These are phyloP conservation scores for Parachaetomium inaequale DNA, from an alignment of 495 filamentous ascomycete species.

Conservation along the genomic window DNA sequence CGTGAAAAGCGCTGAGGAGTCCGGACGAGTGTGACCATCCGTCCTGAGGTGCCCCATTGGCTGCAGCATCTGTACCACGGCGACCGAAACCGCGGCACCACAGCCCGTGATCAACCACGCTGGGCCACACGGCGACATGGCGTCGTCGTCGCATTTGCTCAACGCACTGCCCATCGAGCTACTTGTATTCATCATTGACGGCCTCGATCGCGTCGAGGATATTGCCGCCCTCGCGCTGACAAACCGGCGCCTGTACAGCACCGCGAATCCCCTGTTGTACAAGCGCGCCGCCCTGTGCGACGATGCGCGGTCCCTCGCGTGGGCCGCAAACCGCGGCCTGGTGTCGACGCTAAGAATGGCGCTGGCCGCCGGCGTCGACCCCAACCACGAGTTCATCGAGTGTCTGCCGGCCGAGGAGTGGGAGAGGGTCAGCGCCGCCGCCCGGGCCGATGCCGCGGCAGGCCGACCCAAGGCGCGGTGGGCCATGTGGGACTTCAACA, in stretches of 20 bases:
- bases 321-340: conserved; percentile 30
- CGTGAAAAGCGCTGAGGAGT: background rate
- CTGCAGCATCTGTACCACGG: background rate
- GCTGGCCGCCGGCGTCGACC: conserved; percentile 27
- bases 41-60: background rate
- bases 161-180: conserved; percentile 29
- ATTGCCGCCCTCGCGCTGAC: conserved; percentile 28
- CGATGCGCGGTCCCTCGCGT: conserved; percentile 27
- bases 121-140: background rate
- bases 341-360: conserved; percentile 24
- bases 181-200: conserved; percentile 27
- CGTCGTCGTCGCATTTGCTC: conserved; percentile 6
- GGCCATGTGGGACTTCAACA: conserved; percentile 25
- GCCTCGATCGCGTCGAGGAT: conserved; percentile 26
- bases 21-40: background rate
- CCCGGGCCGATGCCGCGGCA: conserved; percentile 7
- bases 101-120: background rate
- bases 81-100: background rate
- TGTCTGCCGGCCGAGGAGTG: conserved; percentile 15
- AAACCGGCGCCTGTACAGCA: conserved; percentile 22
- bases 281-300: conserved; percentile 18
- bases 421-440: conserved; percentile 15
- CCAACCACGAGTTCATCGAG: conserved; percentile 28
- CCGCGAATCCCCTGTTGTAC: conserved; percentile 29
- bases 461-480: conserved; percentile 13